A percentile compares a stretch with the other conserved stretches of the same genome.
phyloP scores from a whole-genome alignment of 371 early-diverging fungal species.

The Chytridium lagenaria region DNA sequence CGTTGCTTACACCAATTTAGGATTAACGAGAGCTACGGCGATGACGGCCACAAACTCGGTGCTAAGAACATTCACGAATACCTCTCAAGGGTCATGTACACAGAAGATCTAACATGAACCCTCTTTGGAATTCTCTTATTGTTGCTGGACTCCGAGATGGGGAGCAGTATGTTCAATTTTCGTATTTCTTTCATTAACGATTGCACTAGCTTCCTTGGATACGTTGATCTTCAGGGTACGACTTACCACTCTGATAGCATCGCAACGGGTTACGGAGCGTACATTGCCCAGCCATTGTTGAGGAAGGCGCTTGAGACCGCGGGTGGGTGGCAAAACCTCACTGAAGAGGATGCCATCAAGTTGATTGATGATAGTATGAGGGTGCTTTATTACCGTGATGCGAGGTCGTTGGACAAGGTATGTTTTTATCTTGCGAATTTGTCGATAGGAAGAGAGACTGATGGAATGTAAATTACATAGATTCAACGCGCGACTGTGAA shows the following conservation, averaged over 20 bases:
- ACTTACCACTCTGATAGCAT: conserved; percentile 91
- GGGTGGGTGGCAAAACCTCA: conserved; percentile 79
- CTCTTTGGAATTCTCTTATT: conserved; percentile 95
- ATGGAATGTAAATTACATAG: too few species aligned
- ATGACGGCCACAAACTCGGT: conserved; percentile 88
- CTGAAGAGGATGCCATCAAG: conserved; percentile 88
- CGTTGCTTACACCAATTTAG: conserved; percentile 50
- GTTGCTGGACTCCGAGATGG: conserved; percentile 90
- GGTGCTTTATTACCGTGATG: conserved; percentile 97
- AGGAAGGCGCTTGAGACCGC: conserved; percentile 82
- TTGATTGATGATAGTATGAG: conserved; percentile 92
- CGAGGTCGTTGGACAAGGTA: conserved; percentile 93
- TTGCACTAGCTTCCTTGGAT: conserved; percentile 84
- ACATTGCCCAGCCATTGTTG: conserved; percentile 96
- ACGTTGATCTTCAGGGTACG: conserved; percentile 95
- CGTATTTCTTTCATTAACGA: not conserved
- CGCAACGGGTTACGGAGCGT: conserved; percentile 97
- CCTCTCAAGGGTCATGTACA: conserved; percentile 92
- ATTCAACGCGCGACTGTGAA: conserved; percentile 92
- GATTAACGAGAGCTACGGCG: conserved; percentile 83
- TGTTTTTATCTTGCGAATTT: not conserved
- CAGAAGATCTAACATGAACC: conserved; percentile 90
- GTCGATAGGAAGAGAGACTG: too few species aligned
- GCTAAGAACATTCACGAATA: conserved; percentile 90
- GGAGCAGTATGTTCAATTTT: conserved; percentile 43